Evolutionary conservation across 202 grass and related monocot species (phyloP).

Genomic region (Saccharum hybrid): DNA sequence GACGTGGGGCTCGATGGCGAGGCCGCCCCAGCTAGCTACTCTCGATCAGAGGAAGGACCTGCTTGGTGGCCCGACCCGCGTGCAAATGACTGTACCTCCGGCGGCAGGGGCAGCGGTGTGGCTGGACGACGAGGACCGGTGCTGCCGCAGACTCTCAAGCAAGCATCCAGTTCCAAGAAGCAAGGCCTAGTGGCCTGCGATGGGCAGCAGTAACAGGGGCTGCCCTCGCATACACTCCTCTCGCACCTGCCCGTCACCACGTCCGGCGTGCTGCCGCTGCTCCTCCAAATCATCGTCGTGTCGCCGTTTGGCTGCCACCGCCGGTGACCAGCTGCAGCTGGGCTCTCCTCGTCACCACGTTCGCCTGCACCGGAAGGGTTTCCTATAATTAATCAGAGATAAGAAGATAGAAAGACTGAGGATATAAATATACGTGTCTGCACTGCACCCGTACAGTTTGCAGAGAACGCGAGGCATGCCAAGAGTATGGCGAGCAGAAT

Average conservation of each 20-base stretch:
- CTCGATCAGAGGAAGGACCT: too few relatives aligned
- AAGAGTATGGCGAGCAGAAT: neutral
- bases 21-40: neutral
- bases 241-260: neutral
- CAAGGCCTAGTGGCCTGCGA: neutral
- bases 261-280: neutral
- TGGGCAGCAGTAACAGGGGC: neutral
- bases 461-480: constrained; percentile 1
- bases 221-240: neutral
- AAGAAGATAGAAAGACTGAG: neutral
- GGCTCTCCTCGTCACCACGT: neutral
- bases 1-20: too few relatives aligned
- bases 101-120: too few relatives aligned
- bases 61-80: too few relatives aligned
- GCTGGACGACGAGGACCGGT: too few relatives aligned
- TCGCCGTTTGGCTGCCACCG: neutral
- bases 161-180: neutral
- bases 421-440: neutral
- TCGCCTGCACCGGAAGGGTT: neutral
- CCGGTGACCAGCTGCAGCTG: neutral
- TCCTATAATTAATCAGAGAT: neutral
- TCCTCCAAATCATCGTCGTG: neutral
- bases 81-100: too few relatives aligned
- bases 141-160: neutral
- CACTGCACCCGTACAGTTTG: neutral